Percentiles rank a stretch among this genome's conserved stretches.
Evolutionary conservation across 805 yeast species (phyloP).

Genomic region (Zygoascus flipseniorum): DNA sequence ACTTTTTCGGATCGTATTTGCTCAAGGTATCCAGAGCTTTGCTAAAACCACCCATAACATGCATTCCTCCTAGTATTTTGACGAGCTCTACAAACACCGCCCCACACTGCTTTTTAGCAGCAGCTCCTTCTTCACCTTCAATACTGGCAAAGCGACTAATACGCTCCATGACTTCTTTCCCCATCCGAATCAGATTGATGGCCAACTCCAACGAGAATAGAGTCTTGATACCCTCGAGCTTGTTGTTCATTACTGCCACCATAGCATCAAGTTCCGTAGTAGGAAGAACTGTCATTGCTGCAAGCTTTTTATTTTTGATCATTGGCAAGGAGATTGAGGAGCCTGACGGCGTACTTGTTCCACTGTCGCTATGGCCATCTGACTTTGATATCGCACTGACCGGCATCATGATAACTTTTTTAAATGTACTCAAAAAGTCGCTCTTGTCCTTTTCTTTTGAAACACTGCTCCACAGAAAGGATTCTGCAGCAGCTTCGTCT

Average conservation of each 20-base stretch:
- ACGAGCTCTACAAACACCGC: constrained; percentile 63
- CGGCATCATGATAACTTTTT: constrained; percentile 36
- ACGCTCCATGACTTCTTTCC: constrained; percentile 54
- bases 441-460: constrained; percentile 36
- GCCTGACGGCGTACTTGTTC: not conserved
- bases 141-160: constrained; percentile 38
- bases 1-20: constrained; percentile 55
- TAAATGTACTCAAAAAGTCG: constrained; percentile 45
- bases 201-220: constrained; percentile 77
- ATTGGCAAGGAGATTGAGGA: constrained; percentile 4
- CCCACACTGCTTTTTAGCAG: constrained; percentile 42
- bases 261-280: constrained; percentile 70
- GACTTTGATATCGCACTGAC: constrained; percentile 18
- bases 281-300: constrained; percentile 23
- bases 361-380: not conserved
- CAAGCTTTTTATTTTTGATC: not conserved
- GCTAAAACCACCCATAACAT: constrained; percentile 76
- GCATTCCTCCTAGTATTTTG: constrained; percentile 56
- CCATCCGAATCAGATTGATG: constrained; percentile 58
- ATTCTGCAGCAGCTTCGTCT: constrained; percentile 42
- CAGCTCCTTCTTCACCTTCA: constrained; percentile 26
- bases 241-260: constrained; percentile 65
- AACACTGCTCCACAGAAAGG: constrained; percentile 41
- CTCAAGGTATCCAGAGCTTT: constrained; percentile 65
- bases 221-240: constrained; percentile 65